A percentile compares a stretch with the other conserved stretches of the same genome.
These are phyloP conservation scores for Cyphellophora europaea DNA, from an alignment of 2,329 filamentous ascomycete species.

Conservation along the genomic window DNA sequence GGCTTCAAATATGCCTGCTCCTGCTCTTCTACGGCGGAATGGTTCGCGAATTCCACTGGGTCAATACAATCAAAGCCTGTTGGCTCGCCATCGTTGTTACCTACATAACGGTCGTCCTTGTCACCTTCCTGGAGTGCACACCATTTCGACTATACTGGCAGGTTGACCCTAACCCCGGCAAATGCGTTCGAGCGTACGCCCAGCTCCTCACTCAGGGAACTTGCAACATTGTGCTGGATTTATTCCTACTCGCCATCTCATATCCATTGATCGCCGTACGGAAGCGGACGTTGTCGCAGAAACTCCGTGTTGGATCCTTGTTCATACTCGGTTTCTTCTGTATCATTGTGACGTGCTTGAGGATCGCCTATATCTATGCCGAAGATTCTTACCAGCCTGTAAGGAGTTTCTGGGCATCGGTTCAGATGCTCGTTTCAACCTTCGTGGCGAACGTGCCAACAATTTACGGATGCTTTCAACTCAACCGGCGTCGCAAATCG, in stretches of 20 bases:
- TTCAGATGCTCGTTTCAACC: conserved; percentile 25
- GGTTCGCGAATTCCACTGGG: not conserved
- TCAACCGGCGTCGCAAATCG: conserved; percentile 11
- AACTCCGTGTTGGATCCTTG: conserved; percentile 24
- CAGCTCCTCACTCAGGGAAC: conserved; percentile 26
- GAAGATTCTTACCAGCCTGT: conserved; percentile 26
- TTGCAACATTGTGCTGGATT: conserved; percentile 25
- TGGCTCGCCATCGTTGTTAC: conserved; percentile 22
- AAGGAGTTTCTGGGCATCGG: conserved; percentile 30
- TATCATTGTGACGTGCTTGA: conserved; percentile 30
- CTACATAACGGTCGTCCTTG: conserved; percentile 24
- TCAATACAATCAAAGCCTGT: conserved; percentile 14
- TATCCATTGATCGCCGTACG: conserved; percentile 21
- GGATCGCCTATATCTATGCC: conserved; percentile 28
- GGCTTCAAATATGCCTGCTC: conserved; percentile 19
- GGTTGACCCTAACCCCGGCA: conserved; percentile 34
- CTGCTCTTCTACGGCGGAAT: conserved; percentile 19
- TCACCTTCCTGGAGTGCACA: conserved; percentile 28
- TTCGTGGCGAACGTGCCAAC: conserved; percentile 32
- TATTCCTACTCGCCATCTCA: conserved; percentile 22
- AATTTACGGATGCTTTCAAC: conserved; percentile 19
- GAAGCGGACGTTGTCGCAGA: conserved; percentile 17
- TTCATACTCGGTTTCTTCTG: conserved; percentile 32
- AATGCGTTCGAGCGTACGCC: conserved; percentile 24
- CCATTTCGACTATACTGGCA: conserved; percentile 50